Evolutionary conservation across 2,329 filamentous ascomycete species (phyloP), one percentile per base, ranked within the genome.

Genomic region (Sporothrix variecibatus): DNA sequence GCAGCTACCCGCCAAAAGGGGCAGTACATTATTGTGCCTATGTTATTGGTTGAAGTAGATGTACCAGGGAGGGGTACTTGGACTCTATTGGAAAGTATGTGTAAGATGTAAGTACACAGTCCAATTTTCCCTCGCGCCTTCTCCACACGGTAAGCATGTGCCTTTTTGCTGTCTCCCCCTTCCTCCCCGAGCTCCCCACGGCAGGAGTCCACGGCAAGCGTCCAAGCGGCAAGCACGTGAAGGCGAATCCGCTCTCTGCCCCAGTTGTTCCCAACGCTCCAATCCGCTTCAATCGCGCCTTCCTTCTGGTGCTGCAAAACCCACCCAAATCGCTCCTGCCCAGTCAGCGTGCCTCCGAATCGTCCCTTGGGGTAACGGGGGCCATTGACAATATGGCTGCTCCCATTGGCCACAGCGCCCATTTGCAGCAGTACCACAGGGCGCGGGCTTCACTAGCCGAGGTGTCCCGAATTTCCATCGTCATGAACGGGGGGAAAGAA

Each of bases 391-490:
- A 77, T 77, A 70, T 77, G 49, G 1, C 2, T 0, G 26, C 53
- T 53, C 62, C 72, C 43, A 77, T 77, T 77, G 76, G 76, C 74
- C 65, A 53, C 38, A 17, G 43, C 7, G 20, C 17, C 34, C 20
- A 8, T 38, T 40, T 12, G 43, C 40, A 56, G n/a, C 73, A 71
- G 60, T 71, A 72, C 69, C 43, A 58, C 71, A 43, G 69, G 40
- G n/a, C 28, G 71, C 71, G 28, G 75, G 68, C 74, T 71, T 43
- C 53, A 73, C 75, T 76, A 77, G 71, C 76, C 76, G 76, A 77
- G 76, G 76, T 77, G 76, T 75, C 76, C 76, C 76, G 76, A 77
- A 75, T 75, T 76, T 75, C 75, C 34, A 73, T 76, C 74, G 74
- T 77, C 76, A 76, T 73, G 70, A 67, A 60, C 67, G 58, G 65